Percentiles rank a stretch among this genome's conserved stretches.
phyloP scores from a whole-genome alignment of 176 grass and related monocot genomes.

The Triticum monococcum region DNA sequence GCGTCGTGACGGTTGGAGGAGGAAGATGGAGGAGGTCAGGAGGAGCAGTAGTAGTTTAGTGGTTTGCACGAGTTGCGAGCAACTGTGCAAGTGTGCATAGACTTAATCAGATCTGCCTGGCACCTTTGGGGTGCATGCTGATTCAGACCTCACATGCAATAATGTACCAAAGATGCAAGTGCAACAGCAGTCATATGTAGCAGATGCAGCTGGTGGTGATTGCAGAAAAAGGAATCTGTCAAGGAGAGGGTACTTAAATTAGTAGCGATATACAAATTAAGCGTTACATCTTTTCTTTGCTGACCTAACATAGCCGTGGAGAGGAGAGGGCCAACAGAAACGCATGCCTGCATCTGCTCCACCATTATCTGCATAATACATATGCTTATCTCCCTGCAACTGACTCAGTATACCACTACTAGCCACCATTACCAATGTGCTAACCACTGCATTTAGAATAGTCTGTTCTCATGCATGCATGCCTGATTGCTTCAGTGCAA shows the following conservation, averaged over 20 bases:
- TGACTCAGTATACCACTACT: conserved; percentile 8
- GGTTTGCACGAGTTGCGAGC: conserved; percentile 47
- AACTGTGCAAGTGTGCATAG: conserved; percentile 33
- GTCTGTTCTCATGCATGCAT: neutral
- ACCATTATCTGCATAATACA: conserved; percentile 18
- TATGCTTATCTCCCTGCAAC: conserved; percentile 31
- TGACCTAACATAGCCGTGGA: neutral
- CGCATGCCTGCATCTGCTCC: conserved; percentile 48
- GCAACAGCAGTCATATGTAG: conserved; percentile 26
- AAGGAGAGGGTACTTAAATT: too few relatives aligned
- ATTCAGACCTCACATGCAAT: conserved; percentile 43
- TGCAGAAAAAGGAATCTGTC: conserved; percentile 16
- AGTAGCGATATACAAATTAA: too few relatives aligned
- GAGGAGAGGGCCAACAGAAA: conserved; percentile 27
- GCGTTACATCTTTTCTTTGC: too few relatives aligned
- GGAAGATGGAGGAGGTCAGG: neutral
- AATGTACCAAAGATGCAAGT: conserved; percentile 7
- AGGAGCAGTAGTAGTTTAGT: conserved; percentile 41
- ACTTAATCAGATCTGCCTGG: conserved; percentile 36
- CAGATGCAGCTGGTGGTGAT: conserved; percentile 26
- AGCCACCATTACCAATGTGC: conserved; percentile 31
- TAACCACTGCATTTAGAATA: conserved; percentile 36
- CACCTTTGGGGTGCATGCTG: conserved; percentile 36
- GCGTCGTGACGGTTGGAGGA: conserved; percentile 1
- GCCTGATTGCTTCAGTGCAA: neutral